Conservation (phyloP, 2,329 filamentous ascomycete genomes). For the Colletotrichum gloeosporioides region DNA sequence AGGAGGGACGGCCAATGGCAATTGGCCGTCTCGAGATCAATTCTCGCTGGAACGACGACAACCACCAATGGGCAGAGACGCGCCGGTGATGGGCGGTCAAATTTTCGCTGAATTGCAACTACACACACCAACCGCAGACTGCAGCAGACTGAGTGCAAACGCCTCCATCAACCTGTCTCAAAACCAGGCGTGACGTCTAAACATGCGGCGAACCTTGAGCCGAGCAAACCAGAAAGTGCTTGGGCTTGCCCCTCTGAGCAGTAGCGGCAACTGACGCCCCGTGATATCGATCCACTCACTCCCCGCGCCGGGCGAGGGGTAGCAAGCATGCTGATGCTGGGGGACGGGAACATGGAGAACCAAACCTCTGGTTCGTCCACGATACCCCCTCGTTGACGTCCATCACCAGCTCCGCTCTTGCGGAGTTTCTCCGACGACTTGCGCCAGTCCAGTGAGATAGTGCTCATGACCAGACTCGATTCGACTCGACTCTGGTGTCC, state of each 20-base stretch:
- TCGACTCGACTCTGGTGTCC: not conserved
- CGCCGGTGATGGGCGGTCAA: not conserved
- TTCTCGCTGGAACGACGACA: constrained; percentile 19
- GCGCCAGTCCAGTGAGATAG: not conserved
- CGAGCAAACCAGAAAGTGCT: constrained; percentile 6
- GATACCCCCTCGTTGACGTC: not conserved
- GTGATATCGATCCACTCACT: not conserved
- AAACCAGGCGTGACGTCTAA: not conserved
- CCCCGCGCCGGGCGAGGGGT: not conserved
- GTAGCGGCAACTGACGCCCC: not conserved
- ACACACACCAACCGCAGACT: not conserved
- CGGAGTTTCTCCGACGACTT: constrained; percentile 16
- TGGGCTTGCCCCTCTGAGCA: constrained; percentile 1
- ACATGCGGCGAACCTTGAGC: not conserved
- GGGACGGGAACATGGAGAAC: not conserved
- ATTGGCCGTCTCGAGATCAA: not conserved
- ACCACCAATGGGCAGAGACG: not conserved
- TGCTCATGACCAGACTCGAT: not conserved
- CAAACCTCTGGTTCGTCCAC: not conserved
- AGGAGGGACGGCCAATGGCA: constrained; percentile 7
- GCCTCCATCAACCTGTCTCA: not conserved
- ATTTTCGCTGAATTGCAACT: constrained; percentile 20
- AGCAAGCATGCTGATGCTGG: not conserved
- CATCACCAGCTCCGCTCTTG: constrained; percentile 3
- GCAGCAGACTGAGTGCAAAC: not conserved